Conservation (phyloP, 305 asterid species). For the Petunia hybrid region DNA sequence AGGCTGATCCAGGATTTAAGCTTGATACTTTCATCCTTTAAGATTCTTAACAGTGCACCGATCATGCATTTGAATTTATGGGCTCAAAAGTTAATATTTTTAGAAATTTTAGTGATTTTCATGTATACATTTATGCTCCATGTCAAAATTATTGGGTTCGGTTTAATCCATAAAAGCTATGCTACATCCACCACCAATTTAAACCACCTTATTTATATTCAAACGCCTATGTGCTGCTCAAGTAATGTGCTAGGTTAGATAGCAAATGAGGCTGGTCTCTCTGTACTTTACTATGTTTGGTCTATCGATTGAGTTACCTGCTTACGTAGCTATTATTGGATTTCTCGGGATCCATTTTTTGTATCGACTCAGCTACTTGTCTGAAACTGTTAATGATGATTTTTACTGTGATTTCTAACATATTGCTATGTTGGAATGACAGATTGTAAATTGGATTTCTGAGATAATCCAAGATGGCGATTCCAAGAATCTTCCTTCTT, state of each 20-base stretch:
- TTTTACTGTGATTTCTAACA: background rate
- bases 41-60: too few species aligned
- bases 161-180: too few species aligned
- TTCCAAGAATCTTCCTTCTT: conserved; percentile 83
- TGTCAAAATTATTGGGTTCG: too few species aligned
- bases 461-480: conserved; percentile 87
- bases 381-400: conserved; percentile 21
- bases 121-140: too few species aligned
- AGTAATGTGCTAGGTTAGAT: background rate
- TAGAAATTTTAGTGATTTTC: too few species aligned
- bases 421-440: conserved; percentile 43
- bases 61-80: too few species aligned
- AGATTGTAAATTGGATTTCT: conserved; percentile 90
- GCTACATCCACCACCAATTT: background rate
- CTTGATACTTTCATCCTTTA: too few species aligned
- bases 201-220: conserved; percentile 4
- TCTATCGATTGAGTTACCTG: background rate
- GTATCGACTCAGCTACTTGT: conserved; percentile 12
- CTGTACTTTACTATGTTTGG: background rate
- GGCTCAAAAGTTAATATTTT: too few species aligned
- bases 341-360: conserved; percentile 16
- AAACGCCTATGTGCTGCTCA: conserved; percentile 5
- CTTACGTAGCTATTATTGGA: background rate
- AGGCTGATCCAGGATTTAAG: too few species aligned
- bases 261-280: conserved; percentile 12